These are phyloP conservation scores for Aspergillus sp. DNA, from an alignment of 2,329 filamentous ascomycete genomes.

Conservation along the genomic window DNA sequence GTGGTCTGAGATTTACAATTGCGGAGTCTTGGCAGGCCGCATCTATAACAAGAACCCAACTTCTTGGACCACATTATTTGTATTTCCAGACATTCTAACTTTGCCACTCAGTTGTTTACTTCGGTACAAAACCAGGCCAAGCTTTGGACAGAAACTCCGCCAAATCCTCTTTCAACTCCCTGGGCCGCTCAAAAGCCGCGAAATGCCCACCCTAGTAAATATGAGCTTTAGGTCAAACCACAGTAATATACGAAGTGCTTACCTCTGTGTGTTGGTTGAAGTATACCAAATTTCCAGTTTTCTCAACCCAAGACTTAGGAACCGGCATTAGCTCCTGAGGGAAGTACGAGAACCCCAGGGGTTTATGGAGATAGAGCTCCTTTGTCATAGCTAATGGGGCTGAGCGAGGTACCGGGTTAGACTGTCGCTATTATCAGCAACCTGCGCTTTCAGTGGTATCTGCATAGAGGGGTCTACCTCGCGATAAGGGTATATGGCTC, in stretches of 20 bases:
- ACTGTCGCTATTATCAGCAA: not conserved
- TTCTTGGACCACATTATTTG: not conserved
- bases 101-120: not conserved
- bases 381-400: not conserved
- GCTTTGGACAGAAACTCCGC: slow-evolving; percentile 35
- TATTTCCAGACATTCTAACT: not conserved
- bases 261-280: slow-evolving; percentile 37
- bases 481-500: slow-evolving; percentile 35
- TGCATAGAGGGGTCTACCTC: slow-evolving; percentile 20
- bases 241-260: not conserved
- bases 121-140: slow-evolving; percentile 16
- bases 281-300: slow-evolving; percentile 41
- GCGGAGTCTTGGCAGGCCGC: not conserved
- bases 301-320: slow-evolving; percentile 39
- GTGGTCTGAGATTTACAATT: not conserved
- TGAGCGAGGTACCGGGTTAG: slow-evolving; percentile 1
- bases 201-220: slow-evolving; percentile 53
- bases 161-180: slow-evolving; percentile 46
- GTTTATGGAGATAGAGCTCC: slow-evolving; percentile 40
- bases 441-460: not conserved
- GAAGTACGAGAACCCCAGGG: slow-evolving; percentile 50
- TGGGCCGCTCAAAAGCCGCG: slow-evolving; percentile 46
- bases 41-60: not conserved
- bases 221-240: not conserved
- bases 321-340: slow-evolving; percentile 43